These are phyloP conservation scores for Phialophora verrucosa DNA, from an alignment of 2,329 filamentous ascomycete species.

Conservation along the genomic window DNA sequence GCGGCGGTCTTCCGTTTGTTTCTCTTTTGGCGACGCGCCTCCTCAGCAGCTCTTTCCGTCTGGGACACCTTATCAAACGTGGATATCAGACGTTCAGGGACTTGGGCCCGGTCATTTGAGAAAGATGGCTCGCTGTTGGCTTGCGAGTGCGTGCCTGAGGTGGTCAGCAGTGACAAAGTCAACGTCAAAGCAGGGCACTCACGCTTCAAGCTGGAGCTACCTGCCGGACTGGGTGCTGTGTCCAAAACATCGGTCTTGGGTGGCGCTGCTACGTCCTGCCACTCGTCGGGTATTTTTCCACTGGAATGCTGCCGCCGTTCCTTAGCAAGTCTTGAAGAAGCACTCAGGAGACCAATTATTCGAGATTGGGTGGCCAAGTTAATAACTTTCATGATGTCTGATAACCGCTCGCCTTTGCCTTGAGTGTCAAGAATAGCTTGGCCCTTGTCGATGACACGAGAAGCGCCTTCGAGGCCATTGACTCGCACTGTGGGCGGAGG, in stretches of 20 bases:
- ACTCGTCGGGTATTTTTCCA: constrained; percentile 77
- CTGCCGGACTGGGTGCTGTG: constrained; percentile 40
- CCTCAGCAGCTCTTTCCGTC: constrained; percentile 73
- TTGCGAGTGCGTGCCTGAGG: constrained; percentile 47
- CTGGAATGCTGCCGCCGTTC: constrained; percentile 79
- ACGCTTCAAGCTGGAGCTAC: constrained; percentile 49
- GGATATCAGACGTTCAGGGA: constrained; percentile 39
- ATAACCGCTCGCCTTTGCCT: constrained; percentile 69
- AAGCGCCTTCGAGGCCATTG: constrained; percentile 66
- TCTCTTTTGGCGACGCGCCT: constrained; percentile 71
- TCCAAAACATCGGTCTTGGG: constrained; percentile 28
- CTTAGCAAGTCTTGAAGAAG: constrained; percentile 72
- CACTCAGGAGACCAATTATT: constrained; percentile 75
- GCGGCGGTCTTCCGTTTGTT: constrained; percentile 65
- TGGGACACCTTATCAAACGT: constrained; percentile 51
- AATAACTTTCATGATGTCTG: constrained; percentile 81
- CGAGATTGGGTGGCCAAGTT: constrained; percentile 84
- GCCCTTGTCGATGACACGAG: constrained; percentile 66
- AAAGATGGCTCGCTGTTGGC: constrained; percentile 46
- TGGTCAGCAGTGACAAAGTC: constrained; percentile 37
- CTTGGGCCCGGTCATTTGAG: constrained; percentile 37
- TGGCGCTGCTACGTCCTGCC: constrained; percentile 71
- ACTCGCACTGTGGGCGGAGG: constrained; percentile 54
- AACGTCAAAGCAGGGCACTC: constrained; percentile 33
- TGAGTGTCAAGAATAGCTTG: constrained; percentile 70